Evolutionary conservation across 306 rosid species (phyloP), one percentile per base, ranked within the genome.

Genomic region (Aeschynomene evenia): DNA sequence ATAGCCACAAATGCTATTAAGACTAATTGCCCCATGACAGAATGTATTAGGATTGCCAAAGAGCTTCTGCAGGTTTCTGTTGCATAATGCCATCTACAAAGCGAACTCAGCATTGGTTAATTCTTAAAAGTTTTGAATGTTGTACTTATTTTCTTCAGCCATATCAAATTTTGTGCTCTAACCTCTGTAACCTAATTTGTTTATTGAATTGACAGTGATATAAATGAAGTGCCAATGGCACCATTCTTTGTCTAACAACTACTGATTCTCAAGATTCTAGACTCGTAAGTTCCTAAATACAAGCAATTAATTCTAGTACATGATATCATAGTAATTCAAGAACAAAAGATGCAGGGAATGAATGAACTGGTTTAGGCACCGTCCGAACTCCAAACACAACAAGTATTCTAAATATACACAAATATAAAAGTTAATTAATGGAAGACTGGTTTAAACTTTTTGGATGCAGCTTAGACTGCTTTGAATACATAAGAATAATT

Each of bases 11-110:
- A 94, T 62, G 95, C 92, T 60, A 80, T 94, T 29, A 91, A 94
- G 84, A 91, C 97, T n/a, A 89, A 88, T 85, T 88, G 99, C 59
- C 82, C 91, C 13, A 91, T 91, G 99, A 81, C 86, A 48, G 92
- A 66, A 64, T 87, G 94, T 87, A 80, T 88, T 69, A 78, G 80
- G 65, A 91, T 94, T 63, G 91, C 96, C 63, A 85, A 81, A 77
- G 84, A 87, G 81, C 86, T 94, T 29, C 8, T 66, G 48, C 66
- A 53, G 16, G 55, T 82, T 74, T 46, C 70, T 9, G 24, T 54
- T 51, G 4, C 73, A 61, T 40, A 46, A 6, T 61, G 54, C 57
- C 13, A 1, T 54, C 59, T 3, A 28, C 31, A 24, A 22, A 42
- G 31, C 45, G 22, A 51, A 15, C 43, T 9, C 33, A 14, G 34